A percentile compares a stretch with the other conserved stretches of the same genome.
Evolutionary conservation across 345 rosid species (phyloP).

Genomic region (Salix koriyanagi): DNA sequence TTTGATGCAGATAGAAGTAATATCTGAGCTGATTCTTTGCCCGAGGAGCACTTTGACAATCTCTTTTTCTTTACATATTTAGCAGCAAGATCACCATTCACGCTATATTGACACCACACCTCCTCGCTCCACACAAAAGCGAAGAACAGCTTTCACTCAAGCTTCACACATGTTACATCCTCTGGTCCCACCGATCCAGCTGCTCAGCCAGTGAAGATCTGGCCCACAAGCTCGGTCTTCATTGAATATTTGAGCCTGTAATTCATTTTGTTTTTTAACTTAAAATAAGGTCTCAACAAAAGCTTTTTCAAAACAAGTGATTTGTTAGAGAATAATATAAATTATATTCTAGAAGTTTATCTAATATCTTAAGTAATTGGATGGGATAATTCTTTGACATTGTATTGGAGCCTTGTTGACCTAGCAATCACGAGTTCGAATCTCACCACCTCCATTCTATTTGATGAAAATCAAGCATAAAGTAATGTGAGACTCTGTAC

Average conservation of each 20-base stretch:
- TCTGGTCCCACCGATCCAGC: constrained; percentile 8
- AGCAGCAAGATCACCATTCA: constrained; percentile 2
- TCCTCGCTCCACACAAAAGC: background rate
- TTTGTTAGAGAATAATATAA: background rate
- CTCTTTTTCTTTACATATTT: background rate
- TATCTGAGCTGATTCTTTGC: background rate
- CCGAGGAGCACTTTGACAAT: background rate
- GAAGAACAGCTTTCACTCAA: background rate
- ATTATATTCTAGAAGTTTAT: too few relatives aligned
- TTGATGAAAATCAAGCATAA: too few relatives aligned
- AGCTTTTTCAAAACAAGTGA: background rate
- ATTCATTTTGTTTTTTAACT: background rate
- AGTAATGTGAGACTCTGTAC: too few relatives aligned
- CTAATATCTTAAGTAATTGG: too few relatives aligned
- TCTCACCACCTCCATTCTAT: too few relatives aligned
- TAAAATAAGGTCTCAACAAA: background rate
- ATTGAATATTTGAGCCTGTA: background rate
- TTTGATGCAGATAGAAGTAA: constrained; percentile 1
- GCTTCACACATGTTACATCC: background rate
- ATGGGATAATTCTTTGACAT: too few relatives aligned
- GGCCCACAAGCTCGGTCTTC: background rate
- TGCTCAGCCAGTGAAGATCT: background rate
- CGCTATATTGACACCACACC: constrained; percentile 7
- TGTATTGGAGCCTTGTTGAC: accelerated
- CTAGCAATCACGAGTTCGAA: too few relatives aligned